Base-by-base conservation (phyloP, 108 stramenopile genomes). In the Mediolabrus comicus region DNA sequence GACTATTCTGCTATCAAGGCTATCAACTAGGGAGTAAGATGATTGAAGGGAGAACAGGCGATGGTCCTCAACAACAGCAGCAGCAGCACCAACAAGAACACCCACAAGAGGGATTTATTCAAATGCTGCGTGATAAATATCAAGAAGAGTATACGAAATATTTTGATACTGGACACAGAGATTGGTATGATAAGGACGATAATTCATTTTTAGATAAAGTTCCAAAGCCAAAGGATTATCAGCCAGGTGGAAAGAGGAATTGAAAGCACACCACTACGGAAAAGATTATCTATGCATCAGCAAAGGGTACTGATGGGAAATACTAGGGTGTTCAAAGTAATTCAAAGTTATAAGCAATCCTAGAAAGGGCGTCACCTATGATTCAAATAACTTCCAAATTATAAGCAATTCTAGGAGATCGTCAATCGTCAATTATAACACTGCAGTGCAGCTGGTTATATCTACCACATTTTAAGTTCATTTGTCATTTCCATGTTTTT, bases 141-240 rank as follows among this genome's bases (percentile, higher is more conserved):
- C 75, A 81, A 25, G 89, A 92, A 70, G 92, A 90, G 62, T 86
- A 86, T 32, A 57, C 71, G 33, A 80, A 77, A 24, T 82, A 86
- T 58, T 69, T 87, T 41, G 80, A 83, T 39, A 82, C 82, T 14
- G 81, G 76, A 10, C 80, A 83, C 41, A 71, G 88, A 35, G 92
- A 92, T 76, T 83, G 92, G 80, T 92, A 92, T 67, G 89, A 89
- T 35, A 82, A 75, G 36, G 92, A 92, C 36, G 91, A 92, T 64
- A 70, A 92, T 72, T 89, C 87, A 28, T 92, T 88, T 78, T 62
- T 90, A 64, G 86, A 92, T 46, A 82, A 87, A 29, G 64, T 85
- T 27, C 89, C 89, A 14, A 82, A 83, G 52, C 81, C 77, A 27
- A 30, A 67, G 58, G 77, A 78, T 66, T 78, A 78, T 61, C 77